Conservation (phyloP, 2,329 filamentous ascomycete genomes). For the Rhinocladiella mackenziei region DNA sequence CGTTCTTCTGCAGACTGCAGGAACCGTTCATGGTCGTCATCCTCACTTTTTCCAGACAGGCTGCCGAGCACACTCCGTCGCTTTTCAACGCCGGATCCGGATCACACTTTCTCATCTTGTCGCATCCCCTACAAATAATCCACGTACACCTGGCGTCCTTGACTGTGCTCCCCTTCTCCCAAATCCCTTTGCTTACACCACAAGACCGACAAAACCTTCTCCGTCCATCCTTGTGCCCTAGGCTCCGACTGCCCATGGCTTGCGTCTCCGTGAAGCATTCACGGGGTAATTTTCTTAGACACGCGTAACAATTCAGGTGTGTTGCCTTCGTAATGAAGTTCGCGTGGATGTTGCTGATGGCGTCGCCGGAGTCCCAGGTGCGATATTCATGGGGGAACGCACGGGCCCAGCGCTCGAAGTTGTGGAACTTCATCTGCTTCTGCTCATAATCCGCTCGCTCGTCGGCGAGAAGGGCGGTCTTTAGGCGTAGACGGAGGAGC, state of each 20-base stretch:
- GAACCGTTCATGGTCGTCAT: too few species aligned
- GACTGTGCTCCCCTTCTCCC: constrained; percentile 19
- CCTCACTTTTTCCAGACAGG: constrained; percentile 1
- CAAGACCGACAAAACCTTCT: constrained; percentile 28
- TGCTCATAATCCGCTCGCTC: constrained; percentile 8
- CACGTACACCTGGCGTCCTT: not conserved
- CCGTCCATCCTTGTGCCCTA: constrained; percentile 23
- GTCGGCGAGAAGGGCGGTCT: constrained; percentile 1
- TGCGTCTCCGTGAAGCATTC: constrained; percentile 23
- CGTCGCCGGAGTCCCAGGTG: constrained; percentile 5
- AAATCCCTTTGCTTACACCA: constrained; percentile 20
- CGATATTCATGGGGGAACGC: constrained; percentile 9
- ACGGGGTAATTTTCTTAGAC: constrained; percentile 20
- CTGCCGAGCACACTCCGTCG: constrained; percentile 7
- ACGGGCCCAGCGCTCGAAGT: constrained; percentile 10
- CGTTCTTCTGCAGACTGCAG: too few species aligned
- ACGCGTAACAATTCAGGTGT: constrained; percentile 27
- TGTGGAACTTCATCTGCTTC: not conserved
- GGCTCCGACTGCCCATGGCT: constrained; percentile 18
- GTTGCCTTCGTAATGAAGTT: constrained; percentile 9
- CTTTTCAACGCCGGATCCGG: constrained; percentile 1
- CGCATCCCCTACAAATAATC: constrained; percentile 8
- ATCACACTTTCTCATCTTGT: constrained; percentile 2
- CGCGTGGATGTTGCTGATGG: constrained; percentile 13
- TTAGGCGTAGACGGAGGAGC: not conserved